Evolutionary conservation across 768 basidiomycete species (phyloP), one percentile per base, ranked within the genome.

Genomic region (Hygrophoropsis aurantiaca): DNA sequence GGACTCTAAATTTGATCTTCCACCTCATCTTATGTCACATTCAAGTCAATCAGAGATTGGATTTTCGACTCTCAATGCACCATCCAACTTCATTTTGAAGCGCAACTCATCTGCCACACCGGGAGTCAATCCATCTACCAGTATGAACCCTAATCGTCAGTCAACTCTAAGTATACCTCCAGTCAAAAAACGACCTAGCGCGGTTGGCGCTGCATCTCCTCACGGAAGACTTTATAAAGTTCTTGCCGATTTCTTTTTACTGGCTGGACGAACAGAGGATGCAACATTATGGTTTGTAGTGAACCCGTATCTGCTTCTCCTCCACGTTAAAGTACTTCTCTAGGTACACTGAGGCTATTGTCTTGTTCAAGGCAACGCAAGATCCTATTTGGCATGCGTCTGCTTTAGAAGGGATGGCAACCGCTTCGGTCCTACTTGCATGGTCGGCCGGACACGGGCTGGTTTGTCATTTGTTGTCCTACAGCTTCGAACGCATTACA

Each of bases 311-410:
- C 50, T 47, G 24, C 38, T 30, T 7, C 27, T 30, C 13, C 6
- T 38, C 32, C 33, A 18, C 23, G 30, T 47, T 41, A 49, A 42
- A 43, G 47, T 55, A 54, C 53, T 56, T 49, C 42, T 56, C 45
- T 49, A 92, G 90, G 82, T 98, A 93, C 66, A 79, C 82, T 43
- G 94, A 98, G 71, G 87, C 93, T 11, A 68, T 92, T 15, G 77
- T 77, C 25, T 62, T 89, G n/a, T 83, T 92, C 56, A 89, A 85
- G 64, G 73, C 74, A 1, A 75, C 81, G 7, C 80, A 82, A 46
- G 95, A 97, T 64, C 67, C 79, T 19, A 74, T 88, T 21, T 99
- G 95, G 95, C 87, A 94, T 62, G 95, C 91, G 0, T 83, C 87
- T 11, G 84, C 85, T 0, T 71, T 91, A 37, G 97, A 99, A 70